These are phyloP conservation scores for Coleophoma eucalyptorum DNA, from an alignment of 2,329 filamentous ascomycete genomes.

Conservation along the genomic window DNA sequence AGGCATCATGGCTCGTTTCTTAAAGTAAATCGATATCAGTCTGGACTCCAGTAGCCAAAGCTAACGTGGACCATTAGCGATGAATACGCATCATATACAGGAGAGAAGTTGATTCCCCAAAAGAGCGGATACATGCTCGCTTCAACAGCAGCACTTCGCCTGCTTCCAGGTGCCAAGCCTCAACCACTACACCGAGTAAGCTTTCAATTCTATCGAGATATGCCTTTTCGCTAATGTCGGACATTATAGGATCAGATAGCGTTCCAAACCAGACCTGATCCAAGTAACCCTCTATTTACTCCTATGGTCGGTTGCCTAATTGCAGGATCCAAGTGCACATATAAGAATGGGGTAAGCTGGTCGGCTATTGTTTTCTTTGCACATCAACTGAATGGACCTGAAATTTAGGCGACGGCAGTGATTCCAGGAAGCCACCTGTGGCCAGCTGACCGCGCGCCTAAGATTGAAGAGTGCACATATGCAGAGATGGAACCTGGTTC, in stretches of 20 bases:
- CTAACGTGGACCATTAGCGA: too few species aligned
- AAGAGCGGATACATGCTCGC: too few species aligned
- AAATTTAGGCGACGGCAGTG: background rate
- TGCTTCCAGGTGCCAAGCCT: too few species aligned
- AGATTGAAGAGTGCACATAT: background rate
- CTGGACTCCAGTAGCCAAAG: too few species aligned
- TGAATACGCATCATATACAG: too few species aligned
- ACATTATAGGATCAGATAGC: background rate
- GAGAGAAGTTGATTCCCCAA: too few species aligned
- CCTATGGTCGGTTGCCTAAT: background rate
- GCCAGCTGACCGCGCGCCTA: background rate
- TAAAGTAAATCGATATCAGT: too few species aligned
- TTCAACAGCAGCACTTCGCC: too few species aligned
- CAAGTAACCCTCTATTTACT: background rate
- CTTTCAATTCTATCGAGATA: background rate
- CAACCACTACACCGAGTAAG: background rate
- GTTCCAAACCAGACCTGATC: background rate
- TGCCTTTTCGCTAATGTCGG: background rate
- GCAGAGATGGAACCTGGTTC: background rate
- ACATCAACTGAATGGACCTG: background rate
- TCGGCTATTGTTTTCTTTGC: background rate
- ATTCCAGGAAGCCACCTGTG: background rate
- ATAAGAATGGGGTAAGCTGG: background rate
- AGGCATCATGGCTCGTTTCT: too few species aligned
- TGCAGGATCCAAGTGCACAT: background rate